Conservation (phyloP, 148 eudicot genomes). For the Chenopodium suecicum region DNA sequence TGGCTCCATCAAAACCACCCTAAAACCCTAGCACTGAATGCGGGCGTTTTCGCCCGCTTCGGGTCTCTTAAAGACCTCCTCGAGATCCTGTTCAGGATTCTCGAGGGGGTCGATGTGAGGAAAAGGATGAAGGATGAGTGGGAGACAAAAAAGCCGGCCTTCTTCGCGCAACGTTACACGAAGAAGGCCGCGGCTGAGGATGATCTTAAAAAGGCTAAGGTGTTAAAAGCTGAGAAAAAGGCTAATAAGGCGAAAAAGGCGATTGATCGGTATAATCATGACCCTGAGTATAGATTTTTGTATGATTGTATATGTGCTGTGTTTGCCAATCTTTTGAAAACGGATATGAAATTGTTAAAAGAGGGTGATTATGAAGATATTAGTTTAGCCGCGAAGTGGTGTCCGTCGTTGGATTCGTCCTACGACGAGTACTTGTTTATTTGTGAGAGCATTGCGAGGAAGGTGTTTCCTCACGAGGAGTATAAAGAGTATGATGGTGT, state of each 20-base stretch:
- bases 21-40: constrained; percentile 18
- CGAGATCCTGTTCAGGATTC: constrained; percentile 20
- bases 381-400: constrained; percentile 29
- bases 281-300: constrained; percentile 17
- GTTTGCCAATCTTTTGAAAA: neutral
- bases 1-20: constrained; percentile 25
- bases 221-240: neutral
- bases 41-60: neutral
- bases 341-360: neutral
- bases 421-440: constrained; percentile 19
- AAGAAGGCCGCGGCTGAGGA: neutral
- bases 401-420: constrained; percentile 20
- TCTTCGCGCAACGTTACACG: neutral
- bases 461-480: constrained; percentile 40
- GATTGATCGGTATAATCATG: constrained; percentile 14
- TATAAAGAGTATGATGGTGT: constrained; percentile 31
- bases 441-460: constrained; percentile 24
- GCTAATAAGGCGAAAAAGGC: constrained; percentile 20
- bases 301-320: constrained; percentile 20
- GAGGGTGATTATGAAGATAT: neutral
- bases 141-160: neutral
- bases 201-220: neutral
- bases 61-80: constrained; percentile 26
- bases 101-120: constrained; percentile 4
- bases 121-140: constrained; percentile 3